phyloP scores from a whole-genome alignment of 139 green algal genomes.

The Chlorella sp. region DNA sequence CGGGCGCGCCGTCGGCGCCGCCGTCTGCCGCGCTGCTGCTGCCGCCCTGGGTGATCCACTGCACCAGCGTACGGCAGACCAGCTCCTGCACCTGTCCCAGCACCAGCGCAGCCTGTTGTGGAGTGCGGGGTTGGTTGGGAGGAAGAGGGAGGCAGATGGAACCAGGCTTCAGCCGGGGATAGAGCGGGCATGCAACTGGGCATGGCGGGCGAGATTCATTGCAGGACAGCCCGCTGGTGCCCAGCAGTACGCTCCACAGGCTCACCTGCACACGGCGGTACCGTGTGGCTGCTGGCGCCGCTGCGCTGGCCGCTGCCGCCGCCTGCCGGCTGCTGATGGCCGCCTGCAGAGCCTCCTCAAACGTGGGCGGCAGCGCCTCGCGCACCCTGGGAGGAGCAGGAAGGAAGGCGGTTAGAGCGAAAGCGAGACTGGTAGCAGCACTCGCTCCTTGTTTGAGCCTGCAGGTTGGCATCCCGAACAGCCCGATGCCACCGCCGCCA shows the following conservation, averaged over 20 bases:
- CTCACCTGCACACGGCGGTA: conserved; percentile 39
- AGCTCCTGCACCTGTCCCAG: conserved; percentile 38
- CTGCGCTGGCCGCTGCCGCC: not conserved
- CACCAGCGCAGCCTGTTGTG: conserved; percentile 32
- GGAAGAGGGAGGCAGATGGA: too few relatives aligned
- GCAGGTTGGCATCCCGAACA: not conserved
- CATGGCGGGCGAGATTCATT: too few relatives aligned
- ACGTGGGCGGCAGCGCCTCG: conserved; percentile 28
- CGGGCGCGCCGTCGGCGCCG: conserved; percentile 8
- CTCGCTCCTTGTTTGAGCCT: too few relatives aligned
- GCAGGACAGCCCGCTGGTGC: too few relatives aligned
- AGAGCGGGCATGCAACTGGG: too few relatives aligned
- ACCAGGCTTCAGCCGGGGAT: too few relatives aligned
- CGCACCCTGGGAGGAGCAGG: not conserved
- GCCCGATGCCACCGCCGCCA: not conserved
- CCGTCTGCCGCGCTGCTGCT: not conserved
- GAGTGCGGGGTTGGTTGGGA: too few relatives aligned
- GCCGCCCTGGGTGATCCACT: conserved; percentile 41
- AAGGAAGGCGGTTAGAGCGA: too few relatives aligned
- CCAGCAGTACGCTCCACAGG: too few relatives aligned
- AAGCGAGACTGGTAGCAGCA: too few relatives aligned
- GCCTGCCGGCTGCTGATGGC: conserved; percentile 12
- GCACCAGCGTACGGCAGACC: conserved; percentile 32
- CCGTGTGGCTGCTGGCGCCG: not conserved
- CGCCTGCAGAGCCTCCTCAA: conserved; percentile 38